phyloP scores from a whole-genome alignment of 495 filamentous ascomycete species.

The Gamarada debralockiae region DNA sequence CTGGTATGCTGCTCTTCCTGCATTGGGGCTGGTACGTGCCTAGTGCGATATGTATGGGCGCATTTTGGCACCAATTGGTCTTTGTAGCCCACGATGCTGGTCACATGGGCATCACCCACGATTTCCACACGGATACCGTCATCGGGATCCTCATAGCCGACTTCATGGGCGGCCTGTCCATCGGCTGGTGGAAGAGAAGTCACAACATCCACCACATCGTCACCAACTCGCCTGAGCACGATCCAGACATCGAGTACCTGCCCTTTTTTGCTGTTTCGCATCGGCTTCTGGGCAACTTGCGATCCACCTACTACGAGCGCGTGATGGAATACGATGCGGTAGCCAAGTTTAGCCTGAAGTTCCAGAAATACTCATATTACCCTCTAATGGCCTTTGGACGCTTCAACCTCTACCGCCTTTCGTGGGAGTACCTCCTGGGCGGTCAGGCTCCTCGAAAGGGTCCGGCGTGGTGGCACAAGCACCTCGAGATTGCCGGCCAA shows the following conservation, averaged over 20 bases:
- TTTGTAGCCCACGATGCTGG: constrained; percentile 94
- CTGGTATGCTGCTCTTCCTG: constrained; percentile 56
- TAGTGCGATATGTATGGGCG: constrained; percentile 58
- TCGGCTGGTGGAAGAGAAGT: constrained; percentile 97
- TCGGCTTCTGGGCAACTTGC: constrained; percentile 68
- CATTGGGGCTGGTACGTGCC: constrained; percentile 56
- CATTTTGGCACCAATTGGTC: constrained; percentile 90
- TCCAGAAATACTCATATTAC: constrained; percentile 84
- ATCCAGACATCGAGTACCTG: constrained; percentile 94
- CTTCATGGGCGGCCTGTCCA: constrained; percentile 78
- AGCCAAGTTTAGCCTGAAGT: constrained; percentile 63
- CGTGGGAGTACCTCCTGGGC: constrained; percentile 72
- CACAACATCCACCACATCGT: constrained; percentile 98
- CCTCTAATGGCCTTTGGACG: constrained; percentile 73
- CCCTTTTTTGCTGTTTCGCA: constrained; percentile 92
- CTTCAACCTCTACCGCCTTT: constrained; percentile 84
- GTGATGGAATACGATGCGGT: constrained; percentile 77
- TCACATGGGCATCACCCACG: constrained; percentile 93
- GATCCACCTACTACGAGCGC: constrained; percentile 83
- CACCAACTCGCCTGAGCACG: constrained; percentile 92
- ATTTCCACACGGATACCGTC: constrained; percentile 72
- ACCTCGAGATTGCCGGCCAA: constrained; percentile 74
- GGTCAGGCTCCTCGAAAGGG: constrained; percentile 75
- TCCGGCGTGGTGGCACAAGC: constrained; percentile 81
- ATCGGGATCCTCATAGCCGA: constrained; percentile 90